phyloP scores from a whole-genome alignment of 2,329 filamentous ascomycete genomes.

The Talaromyces piceae region DNA sequence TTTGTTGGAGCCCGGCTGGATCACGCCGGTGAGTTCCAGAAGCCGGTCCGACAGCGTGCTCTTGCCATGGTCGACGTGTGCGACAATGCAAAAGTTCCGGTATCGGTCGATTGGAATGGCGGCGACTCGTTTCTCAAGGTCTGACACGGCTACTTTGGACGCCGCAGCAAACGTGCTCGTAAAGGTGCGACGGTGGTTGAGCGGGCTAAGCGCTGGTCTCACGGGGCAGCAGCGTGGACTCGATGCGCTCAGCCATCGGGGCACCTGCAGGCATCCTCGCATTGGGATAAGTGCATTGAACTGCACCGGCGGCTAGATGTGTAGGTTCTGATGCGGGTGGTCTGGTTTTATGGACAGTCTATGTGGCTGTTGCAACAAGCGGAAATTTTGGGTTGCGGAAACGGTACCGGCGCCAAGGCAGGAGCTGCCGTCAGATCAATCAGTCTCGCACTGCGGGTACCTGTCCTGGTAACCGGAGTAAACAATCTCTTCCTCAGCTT shows the following conservation, averaged over 20 bases:
- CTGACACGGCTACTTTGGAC: constrained; percentile 30
- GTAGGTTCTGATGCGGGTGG: neutral
- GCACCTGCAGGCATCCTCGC: constrained; percentile 42
- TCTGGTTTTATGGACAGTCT: constrained; percentile 12
- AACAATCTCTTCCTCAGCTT: constrained; percentile 20
- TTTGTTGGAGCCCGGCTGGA: constrained; percentile 77
- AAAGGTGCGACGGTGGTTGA: constrained; percentile 22
- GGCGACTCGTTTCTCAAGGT: constrained; percentile 51
- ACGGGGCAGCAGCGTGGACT: constrained; percentile 18
- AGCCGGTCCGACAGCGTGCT: constrained; percentile 89
- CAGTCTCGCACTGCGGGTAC: too few species aligned
- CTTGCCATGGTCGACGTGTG: constrained; percentile 98
- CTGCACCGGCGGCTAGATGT: neutral
- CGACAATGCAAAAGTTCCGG: constrained; percentile 97
- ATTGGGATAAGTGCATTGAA: constrained; percentile 31
- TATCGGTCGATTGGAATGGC: constrained; percentile 47
- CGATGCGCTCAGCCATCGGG: constrained; percentile 39
- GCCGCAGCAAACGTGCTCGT: constrained; percentile 21
- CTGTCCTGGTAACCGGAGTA: constrained; percentile 32
- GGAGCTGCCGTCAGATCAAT: constrained; percentile 4
- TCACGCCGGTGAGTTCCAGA: constrained; percentile 89
- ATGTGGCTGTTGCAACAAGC: constrained; percentile 12
- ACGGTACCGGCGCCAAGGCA: constrained; percentile 1
- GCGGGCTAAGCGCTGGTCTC: constrained; percentile 19
- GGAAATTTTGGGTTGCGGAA: neutral